phyloP scores from a whole-genome alignment of 352 stramenopile genomes.

The Phytopythium montanum region DNA sequence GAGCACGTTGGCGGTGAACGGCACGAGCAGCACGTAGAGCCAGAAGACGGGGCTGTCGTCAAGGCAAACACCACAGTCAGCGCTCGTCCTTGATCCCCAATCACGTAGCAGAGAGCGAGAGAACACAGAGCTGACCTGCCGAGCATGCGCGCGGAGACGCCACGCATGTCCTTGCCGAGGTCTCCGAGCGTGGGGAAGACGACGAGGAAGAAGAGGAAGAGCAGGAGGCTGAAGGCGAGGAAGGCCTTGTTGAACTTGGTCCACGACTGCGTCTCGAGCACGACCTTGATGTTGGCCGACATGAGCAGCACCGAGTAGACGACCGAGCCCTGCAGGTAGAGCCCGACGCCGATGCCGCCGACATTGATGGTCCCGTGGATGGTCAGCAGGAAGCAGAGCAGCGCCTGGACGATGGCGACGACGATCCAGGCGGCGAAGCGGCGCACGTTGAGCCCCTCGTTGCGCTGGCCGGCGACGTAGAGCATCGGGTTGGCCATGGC shows the following conservation, averaged over 20 bases:
- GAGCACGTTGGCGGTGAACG: slow-evolving; percentile 50
- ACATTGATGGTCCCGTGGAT: slow-evolving; percentile 39
- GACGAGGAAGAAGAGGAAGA: slow-evolving; percentile 68
- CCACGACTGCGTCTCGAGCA: slow-evolving; percentile 73
- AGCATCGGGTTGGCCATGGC: slow-evolving; percentile 56
- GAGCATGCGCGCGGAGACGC: slow-evolving; percentile 54
- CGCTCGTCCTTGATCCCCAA: background rate
- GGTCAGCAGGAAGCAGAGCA: slow-evolving; percentile 61
- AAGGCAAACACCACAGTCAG: background rate
- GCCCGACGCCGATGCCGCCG: slow-evolving; percentile 23
- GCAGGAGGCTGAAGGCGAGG: slow-evolving; percentile 45
- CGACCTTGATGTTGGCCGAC: slow-evolving; percentile 75
- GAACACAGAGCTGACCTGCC: slow-evolving; percentile 20
- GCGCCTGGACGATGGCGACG: slow-evolving; percentile 60
- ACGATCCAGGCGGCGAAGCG: slow-evolving; percentile 58
- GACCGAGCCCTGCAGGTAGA: slow-evolving; percentile 64
- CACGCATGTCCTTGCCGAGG: slow-evolving; percentile 48
- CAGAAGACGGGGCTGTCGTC: slow-evolving; percentile 62
- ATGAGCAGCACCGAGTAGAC: slow-evolving; percentile 74
- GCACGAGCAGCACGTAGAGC: slow-evolving; percentile 60
- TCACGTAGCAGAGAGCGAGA: background rate
- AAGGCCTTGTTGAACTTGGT: slow-evolving; percentile 64
- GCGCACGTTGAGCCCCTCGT: slow-evolving; percentile 63
- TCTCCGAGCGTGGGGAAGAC: slow-evolving; percentile 47
- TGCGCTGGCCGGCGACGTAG: slow-evolving; percentile 56